Conservation (phyloP, 768 basidiomycete species). For the Lactifluus hygrophoroides region DNA sequence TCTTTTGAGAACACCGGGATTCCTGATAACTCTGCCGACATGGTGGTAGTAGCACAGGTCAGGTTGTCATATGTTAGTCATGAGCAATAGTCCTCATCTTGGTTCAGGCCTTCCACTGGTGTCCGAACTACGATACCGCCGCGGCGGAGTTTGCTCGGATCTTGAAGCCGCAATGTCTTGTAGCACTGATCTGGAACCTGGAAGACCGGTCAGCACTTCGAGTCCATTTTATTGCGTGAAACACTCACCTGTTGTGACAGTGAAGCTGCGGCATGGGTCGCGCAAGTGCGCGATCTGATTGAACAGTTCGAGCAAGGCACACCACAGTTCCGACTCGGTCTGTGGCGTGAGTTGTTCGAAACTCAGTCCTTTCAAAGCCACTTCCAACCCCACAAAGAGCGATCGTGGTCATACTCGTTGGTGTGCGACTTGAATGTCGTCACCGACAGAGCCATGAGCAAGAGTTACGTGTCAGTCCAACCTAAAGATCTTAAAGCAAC, state of each 20-base stretch:
- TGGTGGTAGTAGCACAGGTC: conserved; percentile 69
- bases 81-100: not conserved
- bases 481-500: conserved; percentile 45
- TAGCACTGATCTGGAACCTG: conserved; percentile 86
- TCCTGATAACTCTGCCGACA: conserved; percentile 62
- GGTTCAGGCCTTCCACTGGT: conserved; percentile 87
- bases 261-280: conserved; percentile 63
- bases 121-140: conserved; percentile 67
- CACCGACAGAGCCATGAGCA: conserved; percentile 64
- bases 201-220: conserved; percentile 57
- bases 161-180: conserved; percentile 60
- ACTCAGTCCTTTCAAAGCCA: conserved; percentile 47
- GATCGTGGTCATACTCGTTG: conserved; percentile 44
- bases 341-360: conserved; percentile 67
- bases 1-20: conserved; percentile 58
- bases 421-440: conserved; percentile 47
- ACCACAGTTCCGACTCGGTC: conserved; percentile 72
- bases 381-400: conserved; percentile 56
- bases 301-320: conserved; percentile 62
- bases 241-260: conserved; percentile 28
- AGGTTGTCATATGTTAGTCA: not conserved
- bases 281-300: conserved; percentile 56
- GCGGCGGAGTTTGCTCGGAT: conserved; percentile 70
- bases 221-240: not conserved
- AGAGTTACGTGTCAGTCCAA: conserved; percentile 74